Evolutionary conservation across 2,329 filamentous ascomycete species (phyloP), one percentile per base, ranked within the genome.

Genomic region (Cephalotrichum gorgonifer): DNA sequence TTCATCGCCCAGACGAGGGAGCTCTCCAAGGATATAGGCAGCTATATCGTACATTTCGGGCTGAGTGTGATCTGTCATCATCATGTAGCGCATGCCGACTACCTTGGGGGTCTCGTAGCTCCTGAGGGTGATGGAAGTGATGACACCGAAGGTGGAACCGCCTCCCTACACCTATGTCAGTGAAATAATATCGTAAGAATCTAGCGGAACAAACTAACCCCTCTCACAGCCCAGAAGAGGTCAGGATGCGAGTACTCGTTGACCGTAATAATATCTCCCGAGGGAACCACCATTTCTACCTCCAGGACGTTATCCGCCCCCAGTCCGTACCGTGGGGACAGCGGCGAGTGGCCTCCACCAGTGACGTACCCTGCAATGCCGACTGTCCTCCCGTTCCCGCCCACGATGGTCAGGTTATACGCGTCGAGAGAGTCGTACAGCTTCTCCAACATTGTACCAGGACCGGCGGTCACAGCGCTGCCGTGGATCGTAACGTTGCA

Each of bases 141-240:
- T 67, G 5, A 80, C 64, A 3, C 72, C 75, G 54, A 76, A 81
- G 1, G 72, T 78, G 12, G 69, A 70, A 6, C 70, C 73, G 7
- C 74, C 73, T 8, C 73, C 73, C 65, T 69, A 23, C 4, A 23
- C 41, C 9, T 6, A 14, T 26, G 22, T 11, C 8, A 30, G 26
- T 14, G n/a, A 30, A 45, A 45, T 38, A n/a, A 17, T 6, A 25
- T 3, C 22, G 17, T 30, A 27, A 38, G n/a, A 23, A 41, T 15
- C 23, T 5, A 30, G 4, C 15, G 33, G 33, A 38, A n/a, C 15
- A 26, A 6, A 59, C 64, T 59, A 57, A 72, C 66, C n/a, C 76
- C 75, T 49, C 71, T 62, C 47, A 78, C 64, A 2, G 77, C 77
- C 76, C 76, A 83, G 61, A 78, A 80, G 5, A 81, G 60, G 50